Base-by-base conservation (phyloP, 192 early-diverging fungal genomes). In the Linderina pennispora region DNA sequence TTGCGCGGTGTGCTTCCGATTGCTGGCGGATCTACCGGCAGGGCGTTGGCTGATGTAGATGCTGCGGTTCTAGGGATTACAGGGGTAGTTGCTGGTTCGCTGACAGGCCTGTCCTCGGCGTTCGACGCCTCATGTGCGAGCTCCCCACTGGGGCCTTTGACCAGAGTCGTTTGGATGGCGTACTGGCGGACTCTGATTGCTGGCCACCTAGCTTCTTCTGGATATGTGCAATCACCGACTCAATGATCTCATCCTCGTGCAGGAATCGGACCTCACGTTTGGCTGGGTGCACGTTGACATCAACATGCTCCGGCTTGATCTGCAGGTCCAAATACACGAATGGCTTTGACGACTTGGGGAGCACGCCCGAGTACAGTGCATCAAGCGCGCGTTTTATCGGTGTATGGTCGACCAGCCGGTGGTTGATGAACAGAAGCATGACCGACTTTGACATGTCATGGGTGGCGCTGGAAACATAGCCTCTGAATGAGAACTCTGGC, bases 221-320 rank as follows among this genome's bases (percentile, higher is more conserved):
- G 17, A 98, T 78, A 11, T 59, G 64, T 32, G 85, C 86, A 28
- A 80, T 74, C 2, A 99, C 67, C 0, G 55, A 51, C 9, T 77
- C 76, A 24, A 94, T 76, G 14, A 98, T 80, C 13, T 72, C 56
- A 23, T 99, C 92, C 50, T 97, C 86, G 62, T 98, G 80, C 55
- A 99, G 63, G 51, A 99, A 97, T 34, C 87, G 84, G 19, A 98
- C 91, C 74, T 94, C 86, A 7, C 84, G 78, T 49, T 99, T 99
- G 23, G 97, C 96, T 1, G 97, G 94, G 65, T 98, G 97, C 1
- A 99, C 91, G 60, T 99, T 99, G 1, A 99, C 97, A 57, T 99
- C 97, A 2, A 99, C 85, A 48, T 88, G 91, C 36, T 81, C 63
- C 0, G 94, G 88, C 24, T 85, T 84, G 43, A 99, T 87, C 15